These are phyloP conservation scores for Kodamaea lidongshanica DNA, from an alignment of 805 yeast genomes.

Conservation along the genomic window DNA sequence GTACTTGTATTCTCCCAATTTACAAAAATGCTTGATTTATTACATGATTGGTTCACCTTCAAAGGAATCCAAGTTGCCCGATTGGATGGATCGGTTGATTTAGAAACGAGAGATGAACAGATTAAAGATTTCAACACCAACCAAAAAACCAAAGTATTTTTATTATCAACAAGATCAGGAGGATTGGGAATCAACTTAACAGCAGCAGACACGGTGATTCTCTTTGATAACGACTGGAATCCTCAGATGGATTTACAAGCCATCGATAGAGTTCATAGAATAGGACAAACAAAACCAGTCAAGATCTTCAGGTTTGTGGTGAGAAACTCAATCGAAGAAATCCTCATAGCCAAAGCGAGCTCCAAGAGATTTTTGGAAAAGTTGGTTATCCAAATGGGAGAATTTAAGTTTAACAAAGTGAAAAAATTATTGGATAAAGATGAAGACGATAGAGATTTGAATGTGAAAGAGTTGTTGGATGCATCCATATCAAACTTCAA, in stretches of 20 bases:
- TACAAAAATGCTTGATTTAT: slow-evolving; percentile 70
- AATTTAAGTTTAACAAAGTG: slow-evolving; percentile 27
- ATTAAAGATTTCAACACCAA: slow-evolving; percentile 46
- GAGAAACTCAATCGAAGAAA: slow-evolving; percentile 76
- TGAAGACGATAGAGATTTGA: slow-evolving; percentile 13
- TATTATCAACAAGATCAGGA: slow-evolving; percentile 89
- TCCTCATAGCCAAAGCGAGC: slow-evolving; percentile 70
- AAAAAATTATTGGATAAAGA: slow-evolving; percentile 15
- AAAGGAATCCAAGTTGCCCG: slow-evolving; percentile 46
- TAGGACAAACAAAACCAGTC: slow-evolving; percentile 85
- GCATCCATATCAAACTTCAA: slow-evolving; percentile 6
- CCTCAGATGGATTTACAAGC: slow-evolving; percentile 97
- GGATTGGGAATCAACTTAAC: slow-evolving; percentile 86
- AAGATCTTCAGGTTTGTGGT: slow-evolving; percentile 73
- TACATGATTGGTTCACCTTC: slow-evolving; percentile 65
- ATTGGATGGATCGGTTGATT: slow-evolving; percentile 71
- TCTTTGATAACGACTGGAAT: slow-evolving; percentile 95
- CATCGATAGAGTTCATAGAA: slow-evolving; percentile 90
- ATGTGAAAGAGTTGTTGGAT: slow-evolving; percentile 11
- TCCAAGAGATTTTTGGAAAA: slow-evolving; percentile 74
- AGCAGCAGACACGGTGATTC: slow-evolving; percentile 82
- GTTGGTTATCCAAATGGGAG: slow-evolving; percentile 47
- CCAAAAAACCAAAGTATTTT: slow-evolving; percentile 41
- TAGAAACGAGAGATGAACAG: slow-evolving; percentile 57
- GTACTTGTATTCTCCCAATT: slow-evolving; percentile 84